Percentiles rank a stretch among this genome's conserved stretches.
These are phyloP conservation scores for Fusarium falciforme DNA, from an alignment of 2,329 filamentous ascomycete species.

Conservation along the genomic window DNA sequence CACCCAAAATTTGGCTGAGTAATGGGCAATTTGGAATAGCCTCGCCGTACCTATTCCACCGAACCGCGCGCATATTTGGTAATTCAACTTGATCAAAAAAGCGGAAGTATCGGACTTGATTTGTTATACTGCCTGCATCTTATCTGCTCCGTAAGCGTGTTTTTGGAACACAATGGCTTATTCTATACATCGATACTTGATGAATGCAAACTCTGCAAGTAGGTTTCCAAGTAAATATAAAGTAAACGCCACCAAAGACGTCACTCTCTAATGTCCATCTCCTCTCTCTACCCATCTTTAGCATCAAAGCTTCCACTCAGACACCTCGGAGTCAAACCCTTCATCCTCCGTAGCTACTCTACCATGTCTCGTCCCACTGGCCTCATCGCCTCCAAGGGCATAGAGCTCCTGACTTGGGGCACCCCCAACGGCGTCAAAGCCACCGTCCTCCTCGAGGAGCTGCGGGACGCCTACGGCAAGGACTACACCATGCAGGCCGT, in stretches of 20 bases:
- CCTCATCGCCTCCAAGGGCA: constrained; percentile 70
- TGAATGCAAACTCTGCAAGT: constrained; percentile 3
- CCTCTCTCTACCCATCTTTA: neutral
- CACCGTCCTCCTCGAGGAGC: constrained; percentile 72
- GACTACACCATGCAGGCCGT: constrained; percentile 69
- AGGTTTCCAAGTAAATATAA: neutral
- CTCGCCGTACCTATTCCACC: neutral
- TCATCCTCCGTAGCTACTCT: constrained; percentile 1
- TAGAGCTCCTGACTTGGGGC: constrained; percentile 71
- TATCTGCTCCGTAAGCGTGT: neutral
- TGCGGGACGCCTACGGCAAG: constrained; percentile 72
- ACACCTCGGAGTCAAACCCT: neutral
- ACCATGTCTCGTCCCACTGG: constrained; percentile 57
- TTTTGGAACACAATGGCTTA: neutral
- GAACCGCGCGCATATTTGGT: neutral
- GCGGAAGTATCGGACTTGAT: neutral
- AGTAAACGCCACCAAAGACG: neutral
- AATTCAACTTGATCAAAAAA: neutral
- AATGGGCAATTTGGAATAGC: neutral
- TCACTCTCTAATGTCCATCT: neutral
- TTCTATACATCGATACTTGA: neutral
- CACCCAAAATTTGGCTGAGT: neutral
- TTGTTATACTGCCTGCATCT: neutral
- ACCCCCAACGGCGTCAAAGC: constrained; percentile 68
- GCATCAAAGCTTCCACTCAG: neutral